Evolutionary conservation across 164 flowering plant species (phyloP).

Genomic region (Sextonia rubra): DNA sequence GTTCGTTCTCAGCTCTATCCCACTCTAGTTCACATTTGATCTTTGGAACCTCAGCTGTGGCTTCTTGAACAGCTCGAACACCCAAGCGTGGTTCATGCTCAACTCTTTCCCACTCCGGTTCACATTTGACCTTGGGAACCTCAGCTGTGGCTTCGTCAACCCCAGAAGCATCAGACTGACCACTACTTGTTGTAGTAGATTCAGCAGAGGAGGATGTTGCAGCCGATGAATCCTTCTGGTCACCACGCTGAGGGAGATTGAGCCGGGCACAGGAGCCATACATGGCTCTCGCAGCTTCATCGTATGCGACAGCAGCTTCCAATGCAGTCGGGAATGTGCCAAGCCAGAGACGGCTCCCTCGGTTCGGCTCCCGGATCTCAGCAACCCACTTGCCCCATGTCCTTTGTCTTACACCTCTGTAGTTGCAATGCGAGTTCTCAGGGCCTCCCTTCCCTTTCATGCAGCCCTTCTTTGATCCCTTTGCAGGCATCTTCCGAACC

Average conservation of each 20-base stretch:
- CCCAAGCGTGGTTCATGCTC: conserved; percentile 5
- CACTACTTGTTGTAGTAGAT: conserved; percentile 8
- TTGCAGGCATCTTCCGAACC: conserved; percentile 13
- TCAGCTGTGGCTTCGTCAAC: conserved; percentile 11
- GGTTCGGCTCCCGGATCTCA: conserved; percentile 31
- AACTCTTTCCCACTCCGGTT: conserved; percentile 5
- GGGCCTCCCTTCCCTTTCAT: conserved; percentile 40
- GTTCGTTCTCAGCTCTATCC: conserved; percentile 14
- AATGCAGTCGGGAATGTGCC: conserved; percentile 47
- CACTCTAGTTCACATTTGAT: background rate
- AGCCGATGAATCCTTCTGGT: background rate
- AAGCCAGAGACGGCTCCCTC: conserved; percentile 27
- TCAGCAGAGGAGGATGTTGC: background rate
- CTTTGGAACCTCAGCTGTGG: background rate
- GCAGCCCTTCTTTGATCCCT: conserved; percentile 32
- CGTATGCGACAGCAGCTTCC: conserved; percentile 57
- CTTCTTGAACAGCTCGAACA: conserved; percentile 3
- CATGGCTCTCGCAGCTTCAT: conserved; percentile 56
- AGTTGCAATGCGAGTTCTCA: conserved; percentile 20
- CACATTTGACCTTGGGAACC: background rate
- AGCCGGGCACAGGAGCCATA: conserved; percentile 46
- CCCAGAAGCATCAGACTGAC: conserved; percentile 10
- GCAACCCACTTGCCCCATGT: conserved; percentile 40
- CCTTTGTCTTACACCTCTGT: conserved; percentile 35
- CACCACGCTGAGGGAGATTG: conserved; percentile 27